Evolutionary conservation across 2,329 filamentous ascomycete genomes (phyloP), one percentile per base, ranked within the genome.

Genomic region (Truncatella angustata): DNA sequence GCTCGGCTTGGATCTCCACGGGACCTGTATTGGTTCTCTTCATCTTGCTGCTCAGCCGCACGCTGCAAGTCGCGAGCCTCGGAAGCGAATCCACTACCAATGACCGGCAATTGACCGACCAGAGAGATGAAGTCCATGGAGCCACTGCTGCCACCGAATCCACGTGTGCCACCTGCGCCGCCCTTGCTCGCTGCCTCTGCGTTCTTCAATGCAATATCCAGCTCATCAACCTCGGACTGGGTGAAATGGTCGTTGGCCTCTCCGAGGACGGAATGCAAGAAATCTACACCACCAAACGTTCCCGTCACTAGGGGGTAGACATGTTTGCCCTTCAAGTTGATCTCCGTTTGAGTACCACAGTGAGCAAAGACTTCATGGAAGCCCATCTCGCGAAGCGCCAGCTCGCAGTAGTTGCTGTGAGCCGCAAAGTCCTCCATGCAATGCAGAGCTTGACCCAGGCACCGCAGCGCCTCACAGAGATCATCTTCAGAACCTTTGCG

Each of bases 221-320:
- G 84, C 67, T 93, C 87, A 52, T 91, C 88, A 32, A 94, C 85
- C 66, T 93, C 89, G 14, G 88, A 90, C 66, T 94, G 90, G 2
- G 89, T 89, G 63, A 94, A 90, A 65, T 92, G 88, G 63, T 94
- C 90, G 10, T 83, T 90, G 28, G 89, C 89, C 67, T 93, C 90
- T 52, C 87, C 81, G 45, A 84, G 71, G 26, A 90, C 88, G 1
- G 88, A 91, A 67, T 94, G 90, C 58, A 93, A 74, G 66, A 94
- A 94, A 67, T 93, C 90, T 3, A 93, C 89, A 58, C 84, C 89
- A 36, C 90, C 90, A 69, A 94, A 94, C 0, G 80, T 83, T 10
- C 84, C 84, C 1, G 89, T 93, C 20, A 91, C 85, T 2, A 93
- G 73, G 4, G 89, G 89, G 59, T 79, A 93, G 7, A 91, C 78